A percentile compares a stretch with the other conserved stretches of the same genome.
These are phyloP conservation scores for Heritiera fomes DNA, from an alignment of 345 rosid species.

Conservation along the genomic window DNA sequence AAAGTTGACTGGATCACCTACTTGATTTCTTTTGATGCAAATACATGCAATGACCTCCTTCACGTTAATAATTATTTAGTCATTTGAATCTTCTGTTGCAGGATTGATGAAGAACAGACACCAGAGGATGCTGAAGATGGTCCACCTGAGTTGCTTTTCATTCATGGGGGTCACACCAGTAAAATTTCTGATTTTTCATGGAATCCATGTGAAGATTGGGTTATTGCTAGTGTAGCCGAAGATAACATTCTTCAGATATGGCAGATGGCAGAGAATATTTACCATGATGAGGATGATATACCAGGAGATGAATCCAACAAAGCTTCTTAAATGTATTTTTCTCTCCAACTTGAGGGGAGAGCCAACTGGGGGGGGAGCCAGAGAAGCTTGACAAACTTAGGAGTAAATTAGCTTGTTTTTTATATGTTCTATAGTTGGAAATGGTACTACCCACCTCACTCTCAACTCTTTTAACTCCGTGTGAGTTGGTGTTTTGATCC, in stretches of 20 bases:
- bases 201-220: conserved; percentile 99
- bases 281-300: conserved; percentile 93
- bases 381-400: neutral
- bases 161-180: conserved; percentile 99
- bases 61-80: neutral
- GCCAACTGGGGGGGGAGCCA: neutral
- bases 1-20: neutral
- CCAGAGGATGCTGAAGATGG: conserved; percentile 95
- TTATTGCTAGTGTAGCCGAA: conserved; percentile 91
- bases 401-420: conserved; percentile 12
- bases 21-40: neutral
- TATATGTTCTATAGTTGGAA: conserved; percentile 6
- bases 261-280: conserved; percentile 99
- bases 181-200: conserved; percentile 98
- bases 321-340: conserved; percentile 35
- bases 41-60: neutral
- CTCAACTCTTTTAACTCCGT: neutral
- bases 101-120: conserved; percentile 79
- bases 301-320: conserved; percentile 78
- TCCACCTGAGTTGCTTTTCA: conserved; percentile 97
- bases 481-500: neutral
- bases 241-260: conserved; percentile 98
- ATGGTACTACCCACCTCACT: neutral
- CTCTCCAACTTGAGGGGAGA: neutral
- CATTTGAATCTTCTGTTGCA: conserved; percentile 16